Evolutionary conservation across 768 basidiomycete species (phyloP).

Genomic region (Leccinellum rugosiceps): DNA sequence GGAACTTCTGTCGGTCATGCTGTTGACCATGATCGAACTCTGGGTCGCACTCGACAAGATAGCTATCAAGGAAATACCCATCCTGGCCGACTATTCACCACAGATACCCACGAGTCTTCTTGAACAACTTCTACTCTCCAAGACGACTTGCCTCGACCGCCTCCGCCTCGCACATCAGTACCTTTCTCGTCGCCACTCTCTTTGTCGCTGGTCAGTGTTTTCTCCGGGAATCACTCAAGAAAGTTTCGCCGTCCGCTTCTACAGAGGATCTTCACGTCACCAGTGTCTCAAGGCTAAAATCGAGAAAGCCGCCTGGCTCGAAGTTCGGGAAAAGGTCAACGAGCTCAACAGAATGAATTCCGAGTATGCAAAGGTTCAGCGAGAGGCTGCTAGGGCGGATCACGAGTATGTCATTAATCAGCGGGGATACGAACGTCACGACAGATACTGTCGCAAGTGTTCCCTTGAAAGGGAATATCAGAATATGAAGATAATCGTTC

Average conservation of each 20-base stretch:
- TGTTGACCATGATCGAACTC: constrained; percentile 35
- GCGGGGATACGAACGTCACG: neutral
- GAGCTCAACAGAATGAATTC: neutral
- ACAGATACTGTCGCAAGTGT: neutral
- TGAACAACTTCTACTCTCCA: constrained; percentile 27
- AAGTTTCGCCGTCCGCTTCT: constrained; percentile 37
- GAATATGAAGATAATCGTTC: neutral
- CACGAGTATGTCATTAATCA: neutral
- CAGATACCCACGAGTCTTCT: constrained; percentile 22
- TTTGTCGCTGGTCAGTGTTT: constrained; percentile 30
- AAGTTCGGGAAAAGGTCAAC: neutral
- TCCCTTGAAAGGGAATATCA: neutral
- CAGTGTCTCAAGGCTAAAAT: constrained; percentile 28
- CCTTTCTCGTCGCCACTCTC: constrained; percentile 28
- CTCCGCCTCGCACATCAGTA: constrained; percentile 28
- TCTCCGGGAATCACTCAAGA: constrained; percentile 4
- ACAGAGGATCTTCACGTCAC: constrained; percentile 19
- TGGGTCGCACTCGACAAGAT: constrained; percentile 34
- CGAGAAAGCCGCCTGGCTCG: constrained; percentile 2
- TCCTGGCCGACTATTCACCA: constrained; percentile 32
- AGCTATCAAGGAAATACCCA: constrained; percentile 17
- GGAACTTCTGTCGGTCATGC: constrained; percentile 37
- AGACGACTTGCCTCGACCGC: constrained; percentile 26
- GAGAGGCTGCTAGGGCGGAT: neutral
- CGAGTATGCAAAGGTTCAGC: neutral